Evolutionary conservation across 2,329 filamentous ascomycete species (phyloP).

Genomic region (Seiridium unicorne): DNA sequence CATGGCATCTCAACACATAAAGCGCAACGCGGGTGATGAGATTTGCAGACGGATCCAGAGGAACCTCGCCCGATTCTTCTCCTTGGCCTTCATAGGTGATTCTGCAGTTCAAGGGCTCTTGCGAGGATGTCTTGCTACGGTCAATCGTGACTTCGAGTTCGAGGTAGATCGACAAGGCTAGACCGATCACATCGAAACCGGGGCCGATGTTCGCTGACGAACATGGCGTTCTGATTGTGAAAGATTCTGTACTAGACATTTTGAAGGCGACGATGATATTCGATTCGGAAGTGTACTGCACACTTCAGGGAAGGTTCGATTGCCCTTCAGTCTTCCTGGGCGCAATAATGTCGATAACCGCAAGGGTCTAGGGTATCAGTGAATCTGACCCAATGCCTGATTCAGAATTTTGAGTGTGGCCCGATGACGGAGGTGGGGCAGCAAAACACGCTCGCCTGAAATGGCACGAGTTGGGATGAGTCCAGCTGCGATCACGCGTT

Average conservation of each 20-base stretch:
- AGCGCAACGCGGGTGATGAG: constrained; percentile 91
- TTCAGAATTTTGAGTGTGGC: constrained; percentile 4
- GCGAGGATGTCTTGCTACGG: constrained; percentile 50
- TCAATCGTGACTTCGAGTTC: constrained; percentile 82
- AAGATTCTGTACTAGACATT: constrained; percentile 44
- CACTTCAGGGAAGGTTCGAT: too few relatives aligned
- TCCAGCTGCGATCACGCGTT: too few relatives aligned
- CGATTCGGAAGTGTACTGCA: neutral
- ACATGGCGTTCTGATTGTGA: constrained; percentile 79
- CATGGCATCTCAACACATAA: constrained; percentile 91
- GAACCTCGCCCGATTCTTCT: constrained; percentile 69
- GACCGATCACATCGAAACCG: constrained; percentile 95
- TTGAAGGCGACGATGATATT: constrained; percentile 22
- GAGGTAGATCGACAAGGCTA: constrained; percentile 91
- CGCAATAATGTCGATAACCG: neutral
- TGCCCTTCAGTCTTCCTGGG: too few relatives aligned
- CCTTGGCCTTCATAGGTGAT: constrained; percentile 88
- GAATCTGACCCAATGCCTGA: neutral
- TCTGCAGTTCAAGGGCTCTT: constrained; percentile 75
- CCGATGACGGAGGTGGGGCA: constrained; percentile 9
- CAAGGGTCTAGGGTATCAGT: neutral
- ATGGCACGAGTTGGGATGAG: neutral
- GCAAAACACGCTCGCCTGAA: neutral
- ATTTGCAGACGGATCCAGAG: constrained; percentile 81
- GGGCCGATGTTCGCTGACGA: constrained; percentile 98